Evolutionary conservation across 768 basidiomycete genomes (phyloP).

Genomic region (Megacollybia marginata): DNA sequence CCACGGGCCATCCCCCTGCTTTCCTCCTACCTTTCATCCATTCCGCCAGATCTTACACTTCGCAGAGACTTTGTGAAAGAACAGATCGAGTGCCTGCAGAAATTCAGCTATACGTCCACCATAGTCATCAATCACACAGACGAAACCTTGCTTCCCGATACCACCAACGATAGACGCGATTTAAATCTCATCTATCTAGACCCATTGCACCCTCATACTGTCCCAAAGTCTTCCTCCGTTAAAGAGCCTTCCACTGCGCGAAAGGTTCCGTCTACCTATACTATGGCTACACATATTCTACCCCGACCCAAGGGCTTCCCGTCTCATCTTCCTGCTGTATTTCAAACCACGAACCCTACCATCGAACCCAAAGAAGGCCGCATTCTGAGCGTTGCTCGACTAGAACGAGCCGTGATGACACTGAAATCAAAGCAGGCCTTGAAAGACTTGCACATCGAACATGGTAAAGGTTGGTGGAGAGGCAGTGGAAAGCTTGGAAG

Average conservation of each 20-base stretch:
- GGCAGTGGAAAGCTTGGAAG: constrained; percentile 32
- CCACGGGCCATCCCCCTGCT: constrained; percentile 52
- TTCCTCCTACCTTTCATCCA: constrained; percentile 32
- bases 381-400: constrained; percentile 48
- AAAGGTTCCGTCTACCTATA: constrained; percentile 42
- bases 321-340: constrained; percentile 29
- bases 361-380: constrained; percentile 37
- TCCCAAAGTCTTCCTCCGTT: not conserved
- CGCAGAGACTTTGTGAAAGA: constrained; percentile 25
- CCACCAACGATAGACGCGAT: constrained; percentile 46
- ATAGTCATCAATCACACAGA: constrained; percentile 73
- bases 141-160: constrained; percentile 43
- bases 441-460: constrained; percentile 31
- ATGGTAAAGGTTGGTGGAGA: constrained; percentile 35
- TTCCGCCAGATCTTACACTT: constrained; percentile 19
- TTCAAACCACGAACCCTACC: constrained; percentile 73
- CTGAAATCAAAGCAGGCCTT: constrained; percentile 43
- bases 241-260: constrained; percentile 7
- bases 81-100: constrained; percentile 40
- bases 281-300: constrained; percentile 68
- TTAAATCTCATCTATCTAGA: constrained; percentile 48
- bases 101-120: constrained; percentile 47
- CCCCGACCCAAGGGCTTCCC: constrained; percentile 28
- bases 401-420: constrained; percentile 60
- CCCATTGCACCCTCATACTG: not conserved